These are phyloP conservation scores for Bromus sterilis DNA, from an alignment of 176 grass and related monocot species.

Conservation along the genomic window DNA sequence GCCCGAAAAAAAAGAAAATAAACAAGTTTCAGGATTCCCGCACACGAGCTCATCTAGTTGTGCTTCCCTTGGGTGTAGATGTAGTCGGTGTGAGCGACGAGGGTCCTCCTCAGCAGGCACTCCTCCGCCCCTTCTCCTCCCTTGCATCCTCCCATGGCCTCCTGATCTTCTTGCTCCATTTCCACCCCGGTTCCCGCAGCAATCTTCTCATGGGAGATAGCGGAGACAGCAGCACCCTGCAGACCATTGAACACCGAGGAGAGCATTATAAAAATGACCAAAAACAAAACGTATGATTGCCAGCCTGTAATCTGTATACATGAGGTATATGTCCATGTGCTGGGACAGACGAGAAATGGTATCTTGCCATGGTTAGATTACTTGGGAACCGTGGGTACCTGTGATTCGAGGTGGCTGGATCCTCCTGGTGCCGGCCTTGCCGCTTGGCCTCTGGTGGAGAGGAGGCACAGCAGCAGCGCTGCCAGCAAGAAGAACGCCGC, in stretches of 20 bases:
- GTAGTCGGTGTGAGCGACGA: constrained; percentile 55
- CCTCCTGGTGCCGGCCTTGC: constrained; percentile 24
- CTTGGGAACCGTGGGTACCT: not conserved
- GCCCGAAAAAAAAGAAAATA: too few species aligned
- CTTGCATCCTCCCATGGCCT: not conserved
- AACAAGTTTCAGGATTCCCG: not conserved
- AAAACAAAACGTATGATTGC: not conserved
- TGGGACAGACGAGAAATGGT: too few species aligned
- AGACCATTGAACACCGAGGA: not conserved
- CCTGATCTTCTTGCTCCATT: constrained; percentile 1
- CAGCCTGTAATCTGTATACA: too few species aligned
- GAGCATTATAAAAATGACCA: not conserved
- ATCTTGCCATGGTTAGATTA: too few species aligned
- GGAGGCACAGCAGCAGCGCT: constrained; percentile 26
- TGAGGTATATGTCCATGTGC: not conserved
- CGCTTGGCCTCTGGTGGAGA: constrained; percentile 14
- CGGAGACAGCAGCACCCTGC: not conserved
- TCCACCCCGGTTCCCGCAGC: not conserved
- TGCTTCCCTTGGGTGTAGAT: constrained; percentile 65
- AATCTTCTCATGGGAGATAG: not conserved
- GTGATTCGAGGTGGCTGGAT: constrained; percentile 7
- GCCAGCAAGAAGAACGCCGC: constrained; percentile 13
- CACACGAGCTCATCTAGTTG: constrained; percentile 19
- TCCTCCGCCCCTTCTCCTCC: constrained; percentile 21
- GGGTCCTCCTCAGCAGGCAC: constrained; percentile 50